These are phyloP conservation scores for Basidiobolus meristosporus DNA, from an alignment of 371 early-diverging fungal genomes.

Conservation along the genomic window DNA sequence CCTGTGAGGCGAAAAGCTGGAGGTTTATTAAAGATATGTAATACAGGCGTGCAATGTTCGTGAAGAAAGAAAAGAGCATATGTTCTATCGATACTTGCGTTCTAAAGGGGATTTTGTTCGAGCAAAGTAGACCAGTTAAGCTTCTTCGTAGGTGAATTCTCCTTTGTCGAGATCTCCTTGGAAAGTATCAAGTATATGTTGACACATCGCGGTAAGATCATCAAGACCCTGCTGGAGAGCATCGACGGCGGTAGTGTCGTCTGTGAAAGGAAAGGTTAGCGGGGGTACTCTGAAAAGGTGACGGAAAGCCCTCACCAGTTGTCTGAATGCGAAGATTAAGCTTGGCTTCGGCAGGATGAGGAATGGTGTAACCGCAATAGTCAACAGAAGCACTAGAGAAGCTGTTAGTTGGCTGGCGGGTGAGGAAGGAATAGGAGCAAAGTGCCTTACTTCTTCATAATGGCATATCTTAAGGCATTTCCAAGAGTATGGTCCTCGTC, in stretches of 20 bases:
- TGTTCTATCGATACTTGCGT: too few species aligned
- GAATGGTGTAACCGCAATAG: slow-evolving; percentile 97
- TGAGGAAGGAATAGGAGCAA: neutral
- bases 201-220: slow-evolving; percentile 52
- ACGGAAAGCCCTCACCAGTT: slow-evolving; percentile 8
- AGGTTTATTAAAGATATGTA: too few species aligned
- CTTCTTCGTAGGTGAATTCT: too few species aligned
- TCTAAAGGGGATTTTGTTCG: too few species aligned
- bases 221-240: slow-evolving; percentile 74
- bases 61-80: too few species aligned
- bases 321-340: slow-evolving; percentile 92
- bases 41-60: too few species aligned
- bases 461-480: slow-evolving; percentile 77
- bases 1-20: too few species aligned
- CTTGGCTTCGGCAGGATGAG: slow-evolving; percentile 97
- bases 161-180: slow-evolving; percentile 23
- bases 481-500: slow-evolving; percentile 96
- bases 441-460: slow-evolving; percentile 70
- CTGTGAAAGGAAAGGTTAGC: slow-evolving; percentile 11
- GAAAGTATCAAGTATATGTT: slow-evolving; percentile 38
- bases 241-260: slow-evolving; percentile 56
- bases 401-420: neutral
- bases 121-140: too few species aligned
- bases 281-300: neutral
- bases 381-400: slow-evolving; percentile 60